phyloP scores from a whole-genome alignment of 1,139 yeast genomes.

The Debaryomyces fabryi region DNA sequence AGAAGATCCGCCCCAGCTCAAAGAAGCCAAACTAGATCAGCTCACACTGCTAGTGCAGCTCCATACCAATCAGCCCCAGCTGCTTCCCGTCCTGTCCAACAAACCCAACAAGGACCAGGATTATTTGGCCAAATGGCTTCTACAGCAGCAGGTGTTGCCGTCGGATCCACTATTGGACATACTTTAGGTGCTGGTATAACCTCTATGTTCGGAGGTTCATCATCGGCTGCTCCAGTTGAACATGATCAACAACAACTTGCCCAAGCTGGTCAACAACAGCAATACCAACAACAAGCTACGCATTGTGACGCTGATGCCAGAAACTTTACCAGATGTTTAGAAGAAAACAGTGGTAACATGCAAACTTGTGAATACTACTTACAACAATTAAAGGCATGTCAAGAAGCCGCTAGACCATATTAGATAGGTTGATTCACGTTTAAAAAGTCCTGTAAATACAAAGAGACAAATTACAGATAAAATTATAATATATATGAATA shows the following conservation, averaged over 20 bases:
- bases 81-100: slow-evolving; percentile 43
- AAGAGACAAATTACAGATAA: background rate
- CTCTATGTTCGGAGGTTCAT: slow-evolving; percentile 84
- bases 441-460: slow-evolving; percentile 7
- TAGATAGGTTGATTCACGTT: slow-evolving; percentile 26
- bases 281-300: slow-evolving; percentile 51
- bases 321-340: slow-evolving; percentile 92
- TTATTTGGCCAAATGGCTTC: slow-evolving; percentile 96
- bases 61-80: slow-evolving; percentile 42
- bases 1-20: slow-evolving; percentile 68
- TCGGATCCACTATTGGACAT: slow-evolving; percentile 96
- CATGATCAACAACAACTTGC: slow-evolving; percentile 45
- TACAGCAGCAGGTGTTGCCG: slow-evolving; percentile 99
- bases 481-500: slow-evolving; percentile 4
- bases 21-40: slow-evolving; percentile 67
- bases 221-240: slow-evolving; percentile 56
- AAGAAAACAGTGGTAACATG: slow-evolving; percentile 92
- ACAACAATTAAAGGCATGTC: slow-evolving; percentile 97
- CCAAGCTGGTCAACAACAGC: slow-evolving; percentile 40
- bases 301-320: slow-evolving; percentile 92
- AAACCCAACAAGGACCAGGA: slow-evolving; percentile 64
- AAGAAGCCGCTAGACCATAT: slow-evolving; percentile 86
- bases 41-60: slow-evolving; percentile 76
- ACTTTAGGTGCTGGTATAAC: slow-evolving; percentile 94
- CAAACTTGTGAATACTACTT: slow-evolving; percentile 95